Percentiles rank a stretch among this genome's conserved stretches.
Conservation (phyloP, 805 yeast genomes). For the Yamadazyma kitorensis region DNA sequence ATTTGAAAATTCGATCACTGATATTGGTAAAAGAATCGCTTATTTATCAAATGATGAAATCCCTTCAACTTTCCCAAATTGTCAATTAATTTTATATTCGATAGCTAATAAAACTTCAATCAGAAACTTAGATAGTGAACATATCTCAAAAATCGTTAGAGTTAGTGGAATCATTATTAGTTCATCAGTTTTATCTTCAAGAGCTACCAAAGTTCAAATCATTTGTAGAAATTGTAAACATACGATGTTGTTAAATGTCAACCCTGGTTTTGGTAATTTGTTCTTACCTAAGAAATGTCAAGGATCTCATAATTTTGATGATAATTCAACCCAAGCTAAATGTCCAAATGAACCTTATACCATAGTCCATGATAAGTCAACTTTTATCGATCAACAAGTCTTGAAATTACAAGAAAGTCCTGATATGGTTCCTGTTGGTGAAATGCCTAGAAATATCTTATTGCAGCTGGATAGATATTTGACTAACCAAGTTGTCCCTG, state of each 20-base stretch:
- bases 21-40: slow-evolving; percentile 75
- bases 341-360: slow-evolving; percentile 94
- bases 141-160: slow-evolving; percentile 84
- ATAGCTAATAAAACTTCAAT: slow-evolving; percentile 70
- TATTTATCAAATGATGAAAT: slow-evolving; percentile 51
- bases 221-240: slow-evolving; percentile 89
- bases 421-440: slow-evolving; percentile 98
- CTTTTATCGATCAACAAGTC: slow-evolving; percentile 93
- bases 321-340: slow-evolving; percentile 50
- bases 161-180: slow-evolving; percentile 92
- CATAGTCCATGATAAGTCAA: slow-evolving; percentile 88
- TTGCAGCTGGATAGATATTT: slow-evolving; percentile 86
- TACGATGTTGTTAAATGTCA: slow-evolving; percentile 60
- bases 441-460: slow-evolving; percentile 92
- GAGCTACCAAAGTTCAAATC: slow-evolving; percentile 79
- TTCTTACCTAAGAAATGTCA: slow-evolving; percentile 67
- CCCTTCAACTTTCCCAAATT: slow-evolving; percentile 62
- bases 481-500: slow-evolving; percentile 91
- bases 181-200: slow-evolving; percentile 82
- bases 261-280: slow-evolving; percentile 68
- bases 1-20: slow-evolving; percentile 79
- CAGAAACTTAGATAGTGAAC: slow-evolving; percentile 80
- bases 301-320: slow-evolving; percentile 40
- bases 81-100: slow-evolving; percentile 77
- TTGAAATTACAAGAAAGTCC: slow-evolving; percentile 96